Evolutionary conservation across 164 flowering plant genomes (phyloP), one percentile per base, ranked within the genome.

Genomic region (Vitis amurensis): DNA sequence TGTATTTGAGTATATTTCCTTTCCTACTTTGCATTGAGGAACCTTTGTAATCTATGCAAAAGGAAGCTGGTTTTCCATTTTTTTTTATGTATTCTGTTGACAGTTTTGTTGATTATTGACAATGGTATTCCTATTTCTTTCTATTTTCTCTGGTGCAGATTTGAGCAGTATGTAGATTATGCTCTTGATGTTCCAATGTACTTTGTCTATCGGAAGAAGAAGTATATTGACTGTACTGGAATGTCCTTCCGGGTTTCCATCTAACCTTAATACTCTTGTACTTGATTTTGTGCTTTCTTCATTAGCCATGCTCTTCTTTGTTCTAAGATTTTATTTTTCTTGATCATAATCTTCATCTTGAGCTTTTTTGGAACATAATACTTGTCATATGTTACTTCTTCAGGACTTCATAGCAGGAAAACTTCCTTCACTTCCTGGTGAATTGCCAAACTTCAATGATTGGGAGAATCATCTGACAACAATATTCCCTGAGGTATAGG

Each of bases 161-260:
- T 95, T 84, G 99, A 93, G 87, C 91, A 85, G 68, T 95, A 93
- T 83, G 98, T 93, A 73, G 98, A 93, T 55, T 96, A 93, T 77
- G 99, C 99, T 49, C 91, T 96, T 57, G 97, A 96, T 79, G 99
- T 96, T 75, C 99, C 99, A 49, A 95, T 95, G 98, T 91, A 93
- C 77, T 95, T 93, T 79, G 93, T 86, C 68, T 93, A 91, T 74
- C 90, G 99, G 65, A 83, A 89, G 15, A 93, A 93, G 82, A 90
- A 92, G 82, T 93, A 96, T 77, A 84, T 96, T 64, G 91, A 96
- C 77, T 96, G 99, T 74, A 29, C 87, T 68, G 98, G 99, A 72
- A 61, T 91, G 92, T 88, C 98, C 66, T 96, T 96, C 81, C 84
- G 99, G 91, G 98, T 96, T 74, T 72, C 16, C 64, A 70, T 73